phyloP scores from a whole-genome alignment of 2,329 filamentous ascomycete species.

The Seiridium unicorne region DNA sequence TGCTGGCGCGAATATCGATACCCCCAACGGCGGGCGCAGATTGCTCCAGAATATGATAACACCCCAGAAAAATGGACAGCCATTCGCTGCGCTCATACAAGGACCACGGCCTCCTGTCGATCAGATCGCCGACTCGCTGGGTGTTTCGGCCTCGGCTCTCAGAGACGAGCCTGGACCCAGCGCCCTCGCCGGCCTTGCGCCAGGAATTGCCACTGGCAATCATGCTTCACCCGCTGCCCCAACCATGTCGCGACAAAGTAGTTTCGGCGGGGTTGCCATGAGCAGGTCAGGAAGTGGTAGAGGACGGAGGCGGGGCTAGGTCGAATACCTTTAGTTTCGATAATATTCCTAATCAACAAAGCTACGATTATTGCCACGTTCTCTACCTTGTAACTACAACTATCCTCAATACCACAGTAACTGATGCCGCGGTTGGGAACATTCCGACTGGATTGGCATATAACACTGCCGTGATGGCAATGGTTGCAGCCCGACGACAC shows the following conservation, averaged over 20 bases:
- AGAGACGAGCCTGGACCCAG: conserved; percentile 37
- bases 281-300: conserved; percentile 51
- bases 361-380: too few species aligned
- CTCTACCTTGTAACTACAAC: too few species aligned
- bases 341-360: too few species aligned
- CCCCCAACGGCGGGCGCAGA: conserved; percentile 50
- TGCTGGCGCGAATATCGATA: conserved; percentile 54
- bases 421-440: too few species aligned
- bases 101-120: conserved; percentile 46
- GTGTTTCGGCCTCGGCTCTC: conserved; percentile 42
- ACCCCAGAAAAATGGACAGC: conserved; percentile 42
- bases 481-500: too few species aligned
- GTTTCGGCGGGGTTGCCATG: conserved; percentile 54
- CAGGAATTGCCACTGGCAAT: conserved; percentile 16
- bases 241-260: conserved; percentile 57
- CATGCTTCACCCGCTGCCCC: conserved; percentile 29
- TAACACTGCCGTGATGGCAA: too few species aligned
- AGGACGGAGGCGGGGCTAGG: conserved; percentile 29
- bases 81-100: conserved; percentile 46
- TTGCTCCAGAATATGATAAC: conserved; percentile 54
- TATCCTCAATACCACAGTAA: too few species aligned
- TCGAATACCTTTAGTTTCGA: not conserved
- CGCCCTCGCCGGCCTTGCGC: conserved; percentile 21
- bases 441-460: too few species aligned
- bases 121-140: conserved; percentile 47